Evolutionary conservation across 768 basidiomycete genomes (phyloP).

Genomic region (Sporobolomyces roseus): DNA sequence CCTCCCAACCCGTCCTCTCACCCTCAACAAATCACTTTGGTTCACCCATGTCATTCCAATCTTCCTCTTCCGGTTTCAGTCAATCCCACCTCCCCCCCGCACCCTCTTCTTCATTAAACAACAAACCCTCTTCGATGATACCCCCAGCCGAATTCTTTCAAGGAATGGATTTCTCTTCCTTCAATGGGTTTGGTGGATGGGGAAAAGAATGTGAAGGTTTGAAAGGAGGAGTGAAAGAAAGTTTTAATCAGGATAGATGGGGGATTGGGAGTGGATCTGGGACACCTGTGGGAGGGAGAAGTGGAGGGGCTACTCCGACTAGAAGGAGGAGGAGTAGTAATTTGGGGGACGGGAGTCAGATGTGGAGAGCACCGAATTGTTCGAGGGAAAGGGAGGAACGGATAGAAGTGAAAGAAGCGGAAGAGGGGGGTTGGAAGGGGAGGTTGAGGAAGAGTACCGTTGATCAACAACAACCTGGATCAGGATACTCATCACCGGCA

Average conservation of each 20-base stretch:
- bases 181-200: constrained; percentile 17
- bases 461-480: constrained; percentile 6
- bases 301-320: no score
- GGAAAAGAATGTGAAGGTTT: constrained; percentile 1
- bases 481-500: not conserved
- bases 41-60: not conserved
- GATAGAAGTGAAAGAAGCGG: not conserved
- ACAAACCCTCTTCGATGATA: not conserved
- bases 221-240: not conserved
- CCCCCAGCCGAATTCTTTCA: no score
- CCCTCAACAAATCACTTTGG: no score
- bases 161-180: constrained; percentile 6
- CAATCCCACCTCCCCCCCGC: not conserved
- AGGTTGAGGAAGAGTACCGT: constrained; percentile 16
- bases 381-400: constrained; percentile 1
- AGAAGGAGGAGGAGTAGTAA: constrained; percentile 14
- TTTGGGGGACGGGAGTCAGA: no score
- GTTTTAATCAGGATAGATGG: not conserved
- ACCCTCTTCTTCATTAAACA: constrained; percentile 12
- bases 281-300: constrained; percentile 9
- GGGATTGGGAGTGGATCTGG: not conserved
- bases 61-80: not conserved
- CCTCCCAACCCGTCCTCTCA: no score
- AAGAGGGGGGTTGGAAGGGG: not conserved
- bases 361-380: constrained; percentile 13